Percentiles rank a stretch among this genome's conserved stretches.
Evolutionary conservation across 768 basidiomycete genomes (phyloP).

Genomic region (Filobasidium floriforme): DNA sequence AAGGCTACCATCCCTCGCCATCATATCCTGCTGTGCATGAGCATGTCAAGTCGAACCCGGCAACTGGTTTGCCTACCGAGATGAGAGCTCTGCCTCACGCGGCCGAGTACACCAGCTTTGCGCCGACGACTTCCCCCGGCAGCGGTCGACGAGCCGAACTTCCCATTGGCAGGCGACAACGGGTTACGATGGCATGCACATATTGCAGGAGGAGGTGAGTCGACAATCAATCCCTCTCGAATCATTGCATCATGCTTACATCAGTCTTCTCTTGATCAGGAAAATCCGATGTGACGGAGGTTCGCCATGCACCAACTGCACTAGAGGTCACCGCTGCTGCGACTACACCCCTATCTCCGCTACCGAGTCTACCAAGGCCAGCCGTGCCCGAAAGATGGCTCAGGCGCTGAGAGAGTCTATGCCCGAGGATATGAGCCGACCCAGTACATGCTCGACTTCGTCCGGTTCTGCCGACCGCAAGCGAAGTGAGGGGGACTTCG

Average conservation of each 20-base stretch:
- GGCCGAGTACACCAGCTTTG: slow-evolving; percentile 7
- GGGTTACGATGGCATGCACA: slow-evolving; percentile 7
- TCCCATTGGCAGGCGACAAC: background rate
- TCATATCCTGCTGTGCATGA: background rate
- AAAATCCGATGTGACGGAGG: slow-evolving; percentile 12
- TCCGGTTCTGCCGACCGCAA: background rate
- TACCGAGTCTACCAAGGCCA: background rate
- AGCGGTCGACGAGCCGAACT: slow-evolving; percentile 2
- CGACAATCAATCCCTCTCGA: background rate
- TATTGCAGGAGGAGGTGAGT: slow-evolving; percentile 13
- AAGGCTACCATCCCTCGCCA: background rate
- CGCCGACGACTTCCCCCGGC: background rate
- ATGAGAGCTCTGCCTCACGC: slow-evolving; percentile 4
- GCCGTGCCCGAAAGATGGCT: slow-evolving; percentile 1
- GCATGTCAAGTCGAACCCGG: background rate
- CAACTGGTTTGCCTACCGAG: background rate
- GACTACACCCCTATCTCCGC: slow-evolving; percentile 8
- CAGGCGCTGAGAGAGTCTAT: background rate
- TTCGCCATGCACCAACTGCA: slow-evolving; percentile 8
- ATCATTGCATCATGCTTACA: background rate
- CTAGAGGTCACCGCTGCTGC: background rate
- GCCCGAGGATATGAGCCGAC: slow-evolving; percentile 3
- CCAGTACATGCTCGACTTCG: background rate
- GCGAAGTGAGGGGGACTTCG: background rate
- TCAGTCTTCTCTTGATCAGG: background rate